Percentiles rank a stretch among this genome's conserved stretches.
These are phyloP conservation scores for Orbilia quercus DNA, from an alignment of 2,329 filamentous ascomycete species.

Conservation along the genomic window DNA sequence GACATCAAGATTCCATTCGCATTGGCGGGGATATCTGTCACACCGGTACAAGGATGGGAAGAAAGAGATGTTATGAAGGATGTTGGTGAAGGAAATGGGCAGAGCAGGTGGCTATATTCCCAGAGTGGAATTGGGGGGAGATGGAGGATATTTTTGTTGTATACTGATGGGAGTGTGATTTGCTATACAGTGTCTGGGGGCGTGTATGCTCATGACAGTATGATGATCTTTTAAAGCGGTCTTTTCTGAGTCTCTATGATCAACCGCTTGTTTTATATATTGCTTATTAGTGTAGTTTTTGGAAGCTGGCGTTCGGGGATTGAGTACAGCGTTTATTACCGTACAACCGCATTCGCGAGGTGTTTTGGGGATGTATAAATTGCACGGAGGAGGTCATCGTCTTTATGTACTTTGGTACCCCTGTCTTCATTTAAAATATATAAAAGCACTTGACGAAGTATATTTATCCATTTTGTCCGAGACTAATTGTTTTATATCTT, in stretches of 20 bases:
- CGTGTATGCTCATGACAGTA: slow-evolving; percentile 62
- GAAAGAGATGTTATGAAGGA: slow-evolving; percentile 26
- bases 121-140: slow-evolving; percentile 63
- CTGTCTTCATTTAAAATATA: no score
- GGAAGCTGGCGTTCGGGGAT: background rate
- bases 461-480: no score
- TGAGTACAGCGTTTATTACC: background rate
- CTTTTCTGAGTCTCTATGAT: background rate
- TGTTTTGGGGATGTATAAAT: background rate
- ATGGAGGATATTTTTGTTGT: slow-evolving; percentile 78
- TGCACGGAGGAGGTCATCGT: no score
- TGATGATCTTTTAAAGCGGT: slow-evolving; percentile 21
- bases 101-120: slow-evolving; percentile 49
- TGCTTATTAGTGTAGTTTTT: background rate
- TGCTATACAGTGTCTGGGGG: slow-evolving; percentile 73
- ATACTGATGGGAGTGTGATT: slow-evolving; percentile 75
- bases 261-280: background rate
- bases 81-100: slow-evolving; percentile 58
- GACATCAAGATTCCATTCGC: slow-evolving; percentile 29
- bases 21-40: slow-evolving; percentile 33
- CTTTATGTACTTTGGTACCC: no score
- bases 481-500: no score
- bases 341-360: slow-evolving; percentile 5
- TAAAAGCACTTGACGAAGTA: no score
- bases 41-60: slow-evolving; percentile 42